phyloP scores from a whole-genome alignment of 495 filamentous ascomycete genomes.

The Beverwykella pulmonaria region DNA sequence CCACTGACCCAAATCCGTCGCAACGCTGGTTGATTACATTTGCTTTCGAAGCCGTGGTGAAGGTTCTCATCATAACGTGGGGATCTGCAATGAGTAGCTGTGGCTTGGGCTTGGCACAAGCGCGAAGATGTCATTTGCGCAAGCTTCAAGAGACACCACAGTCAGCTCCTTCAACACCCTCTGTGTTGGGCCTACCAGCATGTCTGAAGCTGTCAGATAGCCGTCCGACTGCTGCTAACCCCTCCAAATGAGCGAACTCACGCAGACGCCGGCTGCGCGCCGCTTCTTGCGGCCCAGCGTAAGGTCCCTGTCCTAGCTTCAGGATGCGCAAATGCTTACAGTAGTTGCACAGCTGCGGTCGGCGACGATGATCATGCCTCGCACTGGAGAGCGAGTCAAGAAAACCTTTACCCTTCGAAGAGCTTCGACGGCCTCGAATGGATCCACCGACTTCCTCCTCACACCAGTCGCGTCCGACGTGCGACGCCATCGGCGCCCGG shows the following conservation, averaged over 20 bases:
- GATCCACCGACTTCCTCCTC: conserved; percentile 32
- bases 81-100: neutral
- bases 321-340: conserved; percentile 18
- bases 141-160: neutral
- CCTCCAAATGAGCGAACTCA: conserved; percentile 30
- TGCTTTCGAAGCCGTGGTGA: neutral
- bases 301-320: conserved; percentile 9
- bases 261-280: conserved; percentile 18
- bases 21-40: neutral
- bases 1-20: neutral
- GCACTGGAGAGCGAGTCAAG: conserved; percentile 62
- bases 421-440: conserved; percentile 30
- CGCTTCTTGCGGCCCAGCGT: conserved; percentile 37
- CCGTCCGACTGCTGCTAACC: neutral
- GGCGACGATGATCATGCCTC: conserved; percentile 63
- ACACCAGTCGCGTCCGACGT: conserved; percentile 34
- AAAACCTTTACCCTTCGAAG: conserved; percentile 60
- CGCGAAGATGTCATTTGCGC: neutral
- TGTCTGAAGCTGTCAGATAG: conserved; percentile 12
- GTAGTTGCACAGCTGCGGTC: conserved; percentile 52
- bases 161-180: neutral
- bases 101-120: neutral
- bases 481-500: conserved; percentile 10
- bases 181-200: neutral
- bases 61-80: neutral